Percentiles rank a stretch among this genome's conserved stretches.
Evolutionary conservation across 805 yeast genomes (phyloP).

Genomic region (Saccharomycopsis babjevae): DNA sequence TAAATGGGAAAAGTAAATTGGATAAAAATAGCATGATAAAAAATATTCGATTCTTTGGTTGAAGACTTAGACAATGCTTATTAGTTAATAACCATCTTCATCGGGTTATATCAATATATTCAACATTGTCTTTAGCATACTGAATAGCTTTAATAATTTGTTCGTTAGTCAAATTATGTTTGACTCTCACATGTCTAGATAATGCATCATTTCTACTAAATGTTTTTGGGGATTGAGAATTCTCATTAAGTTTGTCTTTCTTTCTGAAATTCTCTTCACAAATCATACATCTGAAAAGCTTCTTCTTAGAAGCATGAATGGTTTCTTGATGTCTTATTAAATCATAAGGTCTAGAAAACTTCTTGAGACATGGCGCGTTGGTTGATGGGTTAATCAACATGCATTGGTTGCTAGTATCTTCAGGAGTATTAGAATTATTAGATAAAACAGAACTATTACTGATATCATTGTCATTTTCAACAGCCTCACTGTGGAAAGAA

Average conservation of each 20-base stretch:
- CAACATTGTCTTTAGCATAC: slow-evolving; percentile 70
- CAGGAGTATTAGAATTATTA: slow-evolving; percentile 12
- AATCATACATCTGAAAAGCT: slow-evolving; percentile 73
- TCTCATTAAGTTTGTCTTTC: slow-evolving; percentile 14
- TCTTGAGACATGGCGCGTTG: slow-evolving; percentile 57
- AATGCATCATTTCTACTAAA: slow-evolving; percentile 92
- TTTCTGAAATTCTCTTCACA: slow-evolving; percentile 53
- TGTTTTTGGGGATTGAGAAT: slow-evolving; percentile 42
- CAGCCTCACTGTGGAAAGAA: neutral
- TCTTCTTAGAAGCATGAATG: slow-evolving; percentile 81
- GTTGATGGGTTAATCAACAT: slow-evolving; percentile 49
- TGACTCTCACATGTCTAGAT: slow-evolving; percentile 85
- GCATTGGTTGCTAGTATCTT: slow-evolving; percentile 38
- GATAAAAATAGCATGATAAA: neutral
- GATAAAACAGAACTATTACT: neutral
- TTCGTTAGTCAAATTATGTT: slow-evolving; percentile 63
- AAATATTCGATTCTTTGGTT: neutral
- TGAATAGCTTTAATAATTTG: slow-evolving; percentile 64
- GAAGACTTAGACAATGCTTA: neutral
- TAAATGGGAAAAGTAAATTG: neutral
- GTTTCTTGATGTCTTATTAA: slow-evolving; percentile 93
- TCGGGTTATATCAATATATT: slow-evolving; percentile 26
- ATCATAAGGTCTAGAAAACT: slow-evolving; percentile 91
- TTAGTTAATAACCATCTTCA: neutral
- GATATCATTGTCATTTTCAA: neutral